Evolutionary conservation across 495 filamentous ascomycete species (phyloP), one percentile per base, ranked within the genome.

Genomic region (Parachaetomium inaequale): DNA sequence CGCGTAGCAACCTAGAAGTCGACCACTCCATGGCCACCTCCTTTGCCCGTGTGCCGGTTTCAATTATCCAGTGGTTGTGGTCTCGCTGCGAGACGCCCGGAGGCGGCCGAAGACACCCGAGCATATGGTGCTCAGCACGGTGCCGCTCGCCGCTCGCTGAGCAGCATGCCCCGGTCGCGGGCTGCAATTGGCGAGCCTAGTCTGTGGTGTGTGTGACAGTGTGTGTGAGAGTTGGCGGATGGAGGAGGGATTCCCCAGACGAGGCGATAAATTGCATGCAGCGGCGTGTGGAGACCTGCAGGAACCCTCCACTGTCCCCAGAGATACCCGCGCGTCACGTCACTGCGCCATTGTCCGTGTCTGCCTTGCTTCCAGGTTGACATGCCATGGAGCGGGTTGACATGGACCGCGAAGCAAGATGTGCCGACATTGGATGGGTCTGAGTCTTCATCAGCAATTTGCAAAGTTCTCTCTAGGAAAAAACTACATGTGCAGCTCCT

Each of bases 21-120:
- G 54, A 26, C 55, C 55, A 58, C 42, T 58, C 55, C 40, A 58
- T 40, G 55, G 29, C 43, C 25, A 6, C 42, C 55, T 32, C n/a
- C 17, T 21, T 23, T 32, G 40, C 40, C 40, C 55, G 55, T 58
- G 40, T 26, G 25, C 10, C 21, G 26, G 38, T 45, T 45, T 57
- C 23, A 10, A 29, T 2, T 15, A 17, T 46, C 32, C 40, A 55
- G 36, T 55, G 53, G 53, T 8, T 7, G 40, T 32, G 40, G 55
- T 26, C 10, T 47, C 12, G 4, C 1, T 3, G 17, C 17, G 54
- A 34, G 2, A 17, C 36, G 36, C 36, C 36, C 36, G 36, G 36
- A 40, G 36, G 4, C 36, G 36, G 36, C 36, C 36, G 14, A 12
- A 40, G 17, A n/a, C n/a, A n/a, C n/a, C n/a, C n/a, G n/a, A n/a